These are phyloP conservation scores for Sphaerulina populicola DNA, from an alignment of 2,329 filamentous ascomycete genomes.

Conservation along the genomic window DNA sequence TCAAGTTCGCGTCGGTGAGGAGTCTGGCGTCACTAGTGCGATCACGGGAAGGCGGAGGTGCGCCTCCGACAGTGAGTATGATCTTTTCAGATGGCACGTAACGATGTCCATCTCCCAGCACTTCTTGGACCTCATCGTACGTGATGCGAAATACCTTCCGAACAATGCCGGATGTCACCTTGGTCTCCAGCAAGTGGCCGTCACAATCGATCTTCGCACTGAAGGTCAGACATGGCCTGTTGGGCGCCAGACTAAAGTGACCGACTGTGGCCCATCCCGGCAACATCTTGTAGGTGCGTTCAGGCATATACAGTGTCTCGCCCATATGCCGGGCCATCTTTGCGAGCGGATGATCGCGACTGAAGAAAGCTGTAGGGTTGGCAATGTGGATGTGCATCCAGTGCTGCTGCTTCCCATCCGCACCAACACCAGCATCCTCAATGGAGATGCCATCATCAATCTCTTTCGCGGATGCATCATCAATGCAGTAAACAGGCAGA, in stretches of 20 bases:
- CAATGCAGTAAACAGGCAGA: slow-evolving; percentile 64
- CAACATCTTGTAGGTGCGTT: slow-evolving; percentile 51
- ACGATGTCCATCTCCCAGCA: slow-evolving; percentile 14
- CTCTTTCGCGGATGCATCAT: slow-evolving; percentile 56
- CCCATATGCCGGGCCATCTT: slow-evolving; percentile 53
- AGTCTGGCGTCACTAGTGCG: slow-evolving; percentile 18
- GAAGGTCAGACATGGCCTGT: slow-evolving; percentile 53
- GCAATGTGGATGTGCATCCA: slow-evolving; percentile 76
- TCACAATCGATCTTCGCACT: slow-evolving; percentile 47
- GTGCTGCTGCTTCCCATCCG: slow-evolving; percentile 41
- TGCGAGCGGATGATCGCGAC: slow-evolving; percentile 50
- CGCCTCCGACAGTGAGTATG: slow-evolving; percentile 31
- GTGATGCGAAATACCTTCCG: slow-evolving; percentile 50
- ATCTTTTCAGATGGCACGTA: slow-evolving; percentile 8
- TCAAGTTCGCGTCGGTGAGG: slow-evolving; percentile 22
- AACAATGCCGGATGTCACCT: slow-evolving; percentile 47
- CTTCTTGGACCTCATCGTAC: slow-evolving; percentile 32
- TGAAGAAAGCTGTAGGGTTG: slow-evolving; percentile 65
- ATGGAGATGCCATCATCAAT: slow-evolving; percentile 75
- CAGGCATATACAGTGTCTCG: slow-evolving; percentile 50
- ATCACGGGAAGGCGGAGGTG: slow-evolving; percentile 18
- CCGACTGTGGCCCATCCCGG: slow-evolving; percentile 42
- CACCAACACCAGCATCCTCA: slow-evolving; percentile 38
- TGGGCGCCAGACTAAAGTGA: slow-evolving; percentile 47
- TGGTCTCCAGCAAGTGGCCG: slow-evolving; percentile 48